Evolutionary conservation across 2,329 filamentous ascomycete species (phyloP).

Genomic region (Pseudohalonectria lignicola): DNA sequence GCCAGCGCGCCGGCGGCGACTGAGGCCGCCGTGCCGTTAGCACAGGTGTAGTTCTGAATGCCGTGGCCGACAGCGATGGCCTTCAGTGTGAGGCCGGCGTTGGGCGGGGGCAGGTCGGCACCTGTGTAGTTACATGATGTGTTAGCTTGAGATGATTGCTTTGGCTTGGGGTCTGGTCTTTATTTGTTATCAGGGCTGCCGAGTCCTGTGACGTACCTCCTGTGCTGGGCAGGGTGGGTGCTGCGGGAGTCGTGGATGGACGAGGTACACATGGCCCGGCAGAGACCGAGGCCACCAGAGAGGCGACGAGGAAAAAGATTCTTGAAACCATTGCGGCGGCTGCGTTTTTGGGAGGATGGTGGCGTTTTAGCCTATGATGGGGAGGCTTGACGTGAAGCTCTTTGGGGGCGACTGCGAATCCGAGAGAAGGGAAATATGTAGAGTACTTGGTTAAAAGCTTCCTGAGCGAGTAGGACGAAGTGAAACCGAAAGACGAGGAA

Average conservation of each 20-base stretch:
- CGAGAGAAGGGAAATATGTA: not conserved
- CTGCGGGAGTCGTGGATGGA: not conserved
- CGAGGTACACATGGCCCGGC: too few species aligned
- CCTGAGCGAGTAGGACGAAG: not conserved
- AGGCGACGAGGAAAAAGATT: not conserved
- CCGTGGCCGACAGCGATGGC: conserved; percentile 52
- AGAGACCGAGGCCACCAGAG: not conserved
- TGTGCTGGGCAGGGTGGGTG: not conserved
- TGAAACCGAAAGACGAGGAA: not conserved
- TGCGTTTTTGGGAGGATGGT: not conserved
- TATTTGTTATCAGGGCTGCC: too few species aligned
- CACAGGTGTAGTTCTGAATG: conserved; percentile 60
- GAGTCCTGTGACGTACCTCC: not conserved
- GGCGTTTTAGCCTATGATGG: not conserved
- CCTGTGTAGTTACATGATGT: conserved; percentile 12
- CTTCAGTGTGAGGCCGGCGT: conserved; percentile 29
- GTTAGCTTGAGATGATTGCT: too few species aligned
- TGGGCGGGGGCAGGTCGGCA: conserved; percentile 30
- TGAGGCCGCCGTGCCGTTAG: conserved; percentile 15
- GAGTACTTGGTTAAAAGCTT: not conserved
- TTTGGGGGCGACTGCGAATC: too few species aligned
- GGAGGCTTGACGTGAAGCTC: not conserved
- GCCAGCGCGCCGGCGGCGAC: conserved; percentile 42
- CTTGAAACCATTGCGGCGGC: not conserved
- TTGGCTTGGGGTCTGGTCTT: too few species aligned